Evolutionary conservation across 371 early-diverging fungal species (phyloP).

Genomic region (Syncephalastrum sp.): DNA sequence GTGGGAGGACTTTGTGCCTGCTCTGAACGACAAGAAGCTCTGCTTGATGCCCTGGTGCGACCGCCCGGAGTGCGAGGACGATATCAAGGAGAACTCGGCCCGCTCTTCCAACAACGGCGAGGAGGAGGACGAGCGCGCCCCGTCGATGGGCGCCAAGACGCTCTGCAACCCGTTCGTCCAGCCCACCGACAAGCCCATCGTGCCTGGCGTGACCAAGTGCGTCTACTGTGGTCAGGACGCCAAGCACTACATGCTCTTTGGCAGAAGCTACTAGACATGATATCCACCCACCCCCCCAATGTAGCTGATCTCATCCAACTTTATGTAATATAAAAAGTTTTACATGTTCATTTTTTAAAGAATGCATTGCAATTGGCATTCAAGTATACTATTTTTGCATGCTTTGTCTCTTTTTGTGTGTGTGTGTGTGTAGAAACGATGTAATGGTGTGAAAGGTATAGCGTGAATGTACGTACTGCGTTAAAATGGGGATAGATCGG

Average conservation of each 20-base stretch:
- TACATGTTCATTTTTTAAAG: too few relatives aligned
- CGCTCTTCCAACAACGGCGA: conserved; percentile 70
- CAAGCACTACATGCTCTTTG: conserved; percentile 85
- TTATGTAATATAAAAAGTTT: too few relatives aligned
- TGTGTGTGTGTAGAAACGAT: too few relatives aligned
- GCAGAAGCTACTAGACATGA: conserved; percentile 82
- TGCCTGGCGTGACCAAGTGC: conserved; percentile 80
- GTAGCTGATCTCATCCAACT: too few relatives aligned
- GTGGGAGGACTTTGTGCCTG: conserved; percentile 94
- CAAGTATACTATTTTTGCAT: too few relatives aligned
- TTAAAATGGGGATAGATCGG: too few relatives aligned
- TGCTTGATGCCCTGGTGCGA: conserved; percentile 98
- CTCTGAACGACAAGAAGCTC: conserved; percentile 88
- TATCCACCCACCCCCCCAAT: background rate
- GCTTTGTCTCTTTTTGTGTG: too few relatives aligned
- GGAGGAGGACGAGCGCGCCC: conserved; percentile 92
- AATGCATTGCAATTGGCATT: too few relatives aligned
- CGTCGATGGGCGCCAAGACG: conserved; percentile 99
- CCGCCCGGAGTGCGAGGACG: conserved; percentile 90
- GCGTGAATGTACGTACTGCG: too few relatives aligned
- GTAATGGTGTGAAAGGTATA: too few relatives aligned
- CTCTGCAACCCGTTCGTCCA: conserved; percentile 98
- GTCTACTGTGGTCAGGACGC: conserved; percentile 81
- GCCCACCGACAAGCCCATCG: conserved; percentile 76
- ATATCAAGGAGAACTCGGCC: conserved; percentile 93